These are phyloP conservation scores for Aegilops longissima DNA, from an alignment of 176 grass and related monocot genomes.

Conservation along the genomic window DNA sequence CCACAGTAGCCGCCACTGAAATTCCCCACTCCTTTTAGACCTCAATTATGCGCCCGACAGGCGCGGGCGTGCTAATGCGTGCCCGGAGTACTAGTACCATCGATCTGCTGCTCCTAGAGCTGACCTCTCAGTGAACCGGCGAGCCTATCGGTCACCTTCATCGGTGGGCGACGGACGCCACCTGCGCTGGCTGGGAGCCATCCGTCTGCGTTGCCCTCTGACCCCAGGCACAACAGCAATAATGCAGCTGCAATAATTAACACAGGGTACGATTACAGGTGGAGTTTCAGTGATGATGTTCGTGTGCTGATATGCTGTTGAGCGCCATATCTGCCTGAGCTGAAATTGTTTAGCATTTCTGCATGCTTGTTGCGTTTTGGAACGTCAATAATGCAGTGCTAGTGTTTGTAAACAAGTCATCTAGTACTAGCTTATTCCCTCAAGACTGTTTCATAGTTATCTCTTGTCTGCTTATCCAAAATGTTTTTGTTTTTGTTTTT, in stretches of 20 bases:
- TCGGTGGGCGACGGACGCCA: not conserved
- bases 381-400: not conserved
- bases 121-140: constrained; percentile 23
- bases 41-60: constrained; percentile 52
- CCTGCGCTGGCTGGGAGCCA: not conserved
- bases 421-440: not conserved
- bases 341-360: not conserved
- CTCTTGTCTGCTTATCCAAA: too few relatives aligned
- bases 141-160: not conserved
- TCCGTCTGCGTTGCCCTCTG: constrained; percentile 14
- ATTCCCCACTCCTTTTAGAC: not conserved
- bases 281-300: not conserved
- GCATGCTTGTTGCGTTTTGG: not conserved
- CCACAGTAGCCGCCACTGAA: constrained; percentile 31
- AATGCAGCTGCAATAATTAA: constrained; percentile 3
- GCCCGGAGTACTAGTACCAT: not conserved
- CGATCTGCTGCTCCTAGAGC: constrained; percentile 10
- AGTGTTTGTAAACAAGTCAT: not conserved
- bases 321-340: constrained; percentile 2
- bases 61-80: constrained; percentile 1
- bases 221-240: constrained; percentile 24
- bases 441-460: not conserved
- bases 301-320: constrained; percentile 13
- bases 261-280: not conserved
- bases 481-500: too few relatives aligned